A percentile compares a stretch with the other conserved stretches of the same genome.
phyloP scores from a whole-genome alignment of 2,329 filamentous ascomycete species.

The Metarhizium sp. region DNA sequence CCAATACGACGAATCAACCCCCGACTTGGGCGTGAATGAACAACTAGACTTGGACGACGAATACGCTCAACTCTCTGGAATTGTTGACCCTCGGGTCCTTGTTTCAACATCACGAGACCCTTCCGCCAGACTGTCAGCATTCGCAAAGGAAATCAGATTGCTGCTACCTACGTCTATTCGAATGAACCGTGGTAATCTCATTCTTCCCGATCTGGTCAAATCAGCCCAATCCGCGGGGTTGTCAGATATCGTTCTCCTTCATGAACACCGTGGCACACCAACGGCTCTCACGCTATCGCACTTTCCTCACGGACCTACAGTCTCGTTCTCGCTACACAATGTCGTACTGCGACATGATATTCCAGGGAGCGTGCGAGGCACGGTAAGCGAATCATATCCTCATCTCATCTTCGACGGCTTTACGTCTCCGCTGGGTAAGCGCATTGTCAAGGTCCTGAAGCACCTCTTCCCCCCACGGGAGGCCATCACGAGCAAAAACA shows the following conservation, averaged over 20 bases:
- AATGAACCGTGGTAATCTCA: conserved; percentile 83
- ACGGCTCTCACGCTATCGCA: conserved; percentile 83
- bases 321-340: conserved; percentile 81
- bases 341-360: conserved; percentile 90
- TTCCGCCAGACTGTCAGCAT: conserved; percentile 73
- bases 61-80: conserved; percentile 82
- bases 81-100: conserved; percentile 80
- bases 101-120: conserved; percentile 89
- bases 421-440: conserved; percentile 65
- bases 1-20: conserved; percentile 81
- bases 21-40: conserved; percentile 57
- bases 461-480: conserved; percentile 91
- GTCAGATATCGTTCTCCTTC: conserved; percentile 76
- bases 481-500: conserved; percentile 56
- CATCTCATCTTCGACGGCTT: conserved; percentile 96
- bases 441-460: conserved; percentile 84
- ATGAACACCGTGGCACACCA: conserved; percentile 87
- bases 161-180: conserved; percentile 78
- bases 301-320: conserved; percentile 74
- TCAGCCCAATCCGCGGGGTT: conserved; percentile 74
- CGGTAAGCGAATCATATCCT: conserved; percentile 85
- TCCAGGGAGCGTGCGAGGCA: conserved; percentile 76
- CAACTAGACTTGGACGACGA: conserved; percentile 76
- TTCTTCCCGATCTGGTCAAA: conserved; percentile 74
- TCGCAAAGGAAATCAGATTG: conserved; percentile 84